phyloP scores from a whole-genome alignment of 495 filamentous ascomycete species.

The Talaromyces ruber region DNA sequence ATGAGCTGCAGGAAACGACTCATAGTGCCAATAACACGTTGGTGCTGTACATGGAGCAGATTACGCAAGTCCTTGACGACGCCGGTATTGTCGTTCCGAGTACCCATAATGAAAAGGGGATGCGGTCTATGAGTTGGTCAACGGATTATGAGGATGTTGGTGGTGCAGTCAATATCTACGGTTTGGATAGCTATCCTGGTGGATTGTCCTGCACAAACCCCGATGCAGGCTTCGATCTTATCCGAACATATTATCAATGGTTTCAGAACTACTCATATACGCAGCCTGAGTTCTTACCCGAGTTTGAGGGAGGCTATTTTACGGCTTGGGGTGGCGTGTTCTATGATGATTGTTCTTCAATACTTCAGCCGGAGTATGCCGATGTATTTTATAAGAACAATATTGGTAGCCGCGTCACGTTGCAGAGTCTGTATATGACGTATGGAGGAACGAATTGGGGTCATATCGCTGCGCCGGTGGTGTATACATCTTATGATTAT shows the following conservation, averaged over 20 bases:
- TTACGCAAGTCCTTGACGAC: slow-evolving; percentile 34
- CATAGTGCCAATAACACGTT: slow-evolving; percentile 28
- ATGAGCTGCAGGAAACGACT: slow-evolving; percentile 38
- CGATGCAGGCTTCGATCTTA: slow-evolving; percentile 38
- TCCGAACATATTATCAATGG: slow-evolving; percentile 48
- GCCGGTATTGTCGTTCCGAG: slow-evolving; percentile 45
- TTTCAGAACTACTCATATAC: slow-evolving; percentile 47
- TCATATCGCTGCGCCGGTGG: slow-evolving; percentile 36
- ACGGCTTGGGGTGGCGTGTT: slow-evolving; percentile 43
- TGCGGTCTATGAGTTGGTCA: slow-evolving; percentile 42
- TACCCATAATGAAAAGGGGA: slow-evolving; percentile 44
- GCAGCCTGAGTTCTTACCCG: slow-evolving; percentile 41
- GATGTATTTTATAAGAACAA: slow-evolving; percentile 52
- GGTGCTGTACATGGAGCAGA: slow-evolving; percentile 44
- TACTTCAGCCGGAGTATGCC: slow-evolving; percentile 41
- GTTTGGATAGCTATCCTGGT: slow-evolving; percentile 46
- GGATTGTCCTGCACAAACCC: slow-evolving; percentile 44
- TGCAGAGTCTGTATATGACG: slow-evolving; percentile 47
- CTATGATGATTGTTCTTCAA: slow-evolving; percentile 36
- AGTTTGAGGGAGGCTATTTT: slow-evolving; percentile 48
- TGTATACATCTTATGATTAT: slow-evolving; percentile 42
- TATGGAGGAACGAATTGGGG: slow-evolving; percentile 54
- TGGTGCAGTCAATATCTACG: slow-evolving; percentile 47
- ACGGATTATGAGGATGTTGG: slow-evolving; percentile 47
- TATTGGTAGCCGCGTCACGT: slow-evolving; percentile 38